Evolutionary conservation across 2,329 filamentous ascomycete species (phyloP), one percentile per base, ranked within the genome.

Genomic region (Sodiomyces alkalinus): DNA sequence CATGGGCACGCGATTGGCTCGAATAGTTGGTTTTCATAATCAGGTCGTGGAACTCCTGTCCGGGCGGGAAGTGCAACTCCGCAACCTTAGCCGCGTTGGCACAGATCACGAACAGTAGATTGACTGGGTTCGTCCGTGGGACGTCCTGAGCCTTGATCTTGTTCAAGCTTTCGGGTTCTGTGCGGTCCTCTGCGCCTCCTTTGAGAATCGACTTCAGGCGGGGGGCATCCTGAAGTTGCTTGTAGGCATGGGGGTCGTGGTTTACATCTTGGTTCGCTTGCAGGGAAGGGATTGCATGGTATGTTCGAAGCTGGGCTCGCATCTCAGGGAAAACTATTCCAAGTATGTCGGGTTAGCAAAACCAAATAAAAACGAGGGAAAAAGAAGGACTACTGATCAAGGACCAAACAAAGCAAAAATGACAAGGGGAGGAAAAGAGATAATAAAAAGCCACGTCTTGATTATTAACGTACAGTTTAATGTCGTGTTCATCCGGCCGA

Each of bases 401-500:
- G n/a, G n/a, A n/a, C n/a, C n/a, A n/a, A n/a, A n/a, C n/a, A n/a
- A n/a, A n/a, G n/a, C n/a, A n/a, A n/a, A n/a, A n/a, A n/a, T n/a
- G 11, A 29, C 22, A 18, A 17, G 14, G 11, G n/a, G 21, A 12
- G 12, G 21, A 11, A 31, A 7, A 17, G 19, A 26, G 24, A 32
- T 30, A 24, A 22, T 24, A 18, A 26, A 19, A n/a, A 19, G 32
- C 7, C 13, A 31, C 26, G 19, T 32, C 33, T 29, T 7, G 7
- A 19, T 7, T 30, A 52, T n/a, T n/a, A n/a, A n/a, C 74, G 48
- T 61, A 93, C 86, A 96, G 48, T 98, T 98, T 26, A 98, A 63
- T 0, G 90, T 98, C 2, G 90, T 98, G 54, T 98, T 98, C 90
- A 98, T 98, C 38, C 90, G 70, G 33, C 90, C 90, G 38, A 98